A percentile compares a stretch with the other conserved stretches of the same genome.
phyloP scores from a whole-genome alignment of 805 yeast genomes.

The Barnettozyma salicaria region DNA sequence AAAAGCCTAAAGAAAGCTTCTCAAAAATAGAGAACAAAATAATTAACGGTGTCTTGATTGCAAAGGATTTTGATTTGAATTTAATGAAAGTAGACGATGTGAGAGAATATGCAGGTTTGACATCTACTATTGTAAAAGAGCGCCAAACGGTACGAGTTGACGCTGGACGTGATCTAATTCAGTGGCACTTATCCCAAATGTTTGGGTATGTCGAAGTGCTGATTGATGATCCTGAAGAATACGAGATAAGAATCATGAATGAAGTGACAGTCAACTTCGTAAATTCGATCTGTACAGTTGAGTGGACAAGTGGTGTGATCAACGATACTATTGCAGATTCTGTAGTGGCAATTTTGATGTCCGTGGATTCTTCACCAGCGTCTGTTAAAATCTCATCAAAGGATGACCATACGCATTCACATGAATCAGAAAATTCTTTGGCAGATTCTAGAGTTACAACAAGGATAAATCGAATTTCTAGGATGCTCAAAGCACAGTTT shows the following conservation, averaged over 20 bases:
- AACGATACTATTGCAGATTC: constrained; percentile 95
- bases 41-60: constrained; percentile 81
- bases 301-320: constrained; percentile 86
- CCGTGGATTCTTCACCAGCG: constrained; percentile 92
- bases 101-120: constrained; percentile 80
- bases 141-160: constrained; percentile 71
- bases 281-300: constrained; percentile 54
- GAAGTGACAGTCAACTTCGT: constrained; percentile 46
- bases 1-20: not conserved
- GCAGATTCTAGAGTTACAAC: constrained; percentile 31
- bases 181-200: constrained; percentile 93
- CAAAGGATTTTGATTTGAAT: constrained; percentile 84
- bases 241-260: constrained; percentile 57
- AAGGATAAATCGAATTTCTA: constrained; percentile 49
- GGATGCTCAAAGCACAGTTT: constrained; percentile 75
- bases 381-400: constrained; percentile 82
- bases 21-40: constrained; percentile 32
- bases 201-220: constrained; percentile 74
- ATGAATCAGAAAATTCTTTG: constrained; percentile 19
- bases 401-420: constrained; percentile 29
- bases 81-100: constrained; percentile 80
- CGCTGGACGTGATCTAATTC: constrained; percentile 73
- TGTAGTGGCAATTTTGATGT: constrained; percentile 79
- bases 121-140: constrained; percentile 80
- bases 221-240: constrained; percentile 46